Evolutionary conservation across 164 flowering plant genomes (phyloP), one percentile per base, ranked within the genome.

Genomic region (Umbilicus rupestris): DNA sequence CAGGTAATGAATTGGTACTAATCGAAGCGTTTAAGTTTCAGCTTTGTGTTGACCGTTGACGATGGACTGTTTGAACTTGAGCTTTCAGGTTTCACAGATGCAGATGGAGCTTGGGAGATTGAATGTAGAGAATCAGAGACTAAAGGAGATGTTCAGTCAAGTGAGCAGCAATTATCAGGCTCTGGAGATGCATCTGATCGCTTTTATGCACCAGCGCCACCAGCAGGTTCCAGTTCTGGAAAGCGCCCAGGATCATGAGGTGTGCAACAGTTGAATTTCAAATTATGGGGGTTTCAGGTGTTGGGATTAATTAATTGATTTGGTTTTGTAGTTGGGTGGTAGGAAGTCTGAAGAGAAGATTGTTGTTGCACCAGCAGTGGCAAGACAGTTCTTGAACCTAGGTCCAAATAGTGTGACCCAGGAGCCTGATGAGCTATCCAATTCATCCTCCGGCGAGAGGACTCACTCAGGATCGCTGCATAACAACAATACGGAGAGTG

Each of bases 1-100:
- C 88, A 85, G 89, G 98, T 89, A 78, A 73, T 7, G 0, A 60
- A 35, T 60, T 60, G 5, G n/a, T 60, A 3, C 6, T 5, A 30
- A 6, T 60, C 12, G 11, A 5, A 30, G 20, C 31, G 20, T 26
- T 29, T 30, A 24, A 50, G n/a, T 50, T 16, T 50, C 30, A 20
- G 16, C 3, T 55, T 11, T 22, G 44, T n/a, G 22, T 55, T 55
- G 15, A 10, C 15, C 31, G 15, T 60, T 17, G 33, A 28, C 8
- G 19, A 59, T 28, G 20, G 63, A 28, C 7, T 59, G 35, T 28
- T 31, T 20, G 9, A 52, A 29, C 15, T 37, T 19, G 1, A 5
- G 1, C 28, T 46, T 46, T 11, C 39, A 60, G 64, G 64, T 26
- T 15, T 17, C 39, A 31, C 39, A 31, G 28, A 30, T 71, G 5